Conservation (phyloP, 1,139 yeast genomes). For the Zhuliangozyma parablackwelliae region DNA sequence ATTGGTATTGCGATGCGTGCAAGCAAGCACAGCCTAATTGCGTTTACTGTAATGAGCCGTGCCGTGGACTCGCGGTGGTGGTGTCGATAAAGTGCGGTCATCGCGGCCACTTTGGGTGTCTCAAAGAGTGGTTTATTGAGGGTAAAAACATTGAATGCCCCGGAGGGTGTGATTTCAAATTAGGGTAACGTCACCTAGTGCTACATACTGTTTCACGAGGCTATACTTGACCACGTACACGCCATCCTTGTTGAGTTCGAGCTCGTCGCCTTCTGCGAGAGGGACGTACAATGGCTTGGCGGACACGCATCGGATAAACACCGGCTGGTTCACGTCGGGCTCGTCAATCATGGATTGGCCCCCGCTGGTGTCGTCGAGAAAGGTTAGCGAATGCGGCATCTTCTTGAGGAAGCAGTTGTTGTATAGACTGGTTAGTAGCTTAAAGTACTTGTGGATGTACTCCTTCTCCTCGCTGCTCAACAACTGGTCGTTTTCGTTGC, state of each 20-base stretch:
- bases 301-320: conserved; percentile 58
- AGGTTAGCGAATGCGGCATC: conserved; percentile 64
- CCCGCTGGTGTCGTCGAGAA: conserved; percentile 73
- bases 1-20: conserved; percentile 84
- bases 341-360: conserved; percentile 73
- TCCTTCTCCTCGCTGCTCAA: conserved; percentile 59
- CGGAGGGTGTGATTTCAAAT: conserved; percentile 55
- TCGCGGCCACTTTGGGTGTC: conserved; percentile 78
- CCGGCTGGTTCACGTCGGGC: conserved; percentile 75
- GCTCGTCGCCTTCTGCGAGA: conserved; percentile 47
- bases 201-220: conserved; percentile 35
- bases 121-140: conserved; percentile 70
- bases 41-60: conserved; percentile 74
- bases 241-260: conserved; percentile 62
- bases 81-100: conserved; percentile 77
- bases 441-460: conserved; percentile 62
- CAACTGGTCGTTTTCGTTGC: conserved; percentile 21
- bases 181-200: conserved; percentile 39
- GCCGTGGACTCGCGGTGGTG: conserved; percentile 68
- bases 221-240: conserved; percentile 74
- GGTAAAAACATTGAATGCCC: conserved; percentile 74
- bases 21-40: conserved; percentile 59
- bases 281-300: conserved; percentile 21
- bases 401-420: conserved; percentile 61
- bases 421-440: conserved; percentile 61